phyloP scores from a whole-genome alignment of 2,329 filamentous ascomycete species.

The Pseudogymnoascus destructans region DNA sequence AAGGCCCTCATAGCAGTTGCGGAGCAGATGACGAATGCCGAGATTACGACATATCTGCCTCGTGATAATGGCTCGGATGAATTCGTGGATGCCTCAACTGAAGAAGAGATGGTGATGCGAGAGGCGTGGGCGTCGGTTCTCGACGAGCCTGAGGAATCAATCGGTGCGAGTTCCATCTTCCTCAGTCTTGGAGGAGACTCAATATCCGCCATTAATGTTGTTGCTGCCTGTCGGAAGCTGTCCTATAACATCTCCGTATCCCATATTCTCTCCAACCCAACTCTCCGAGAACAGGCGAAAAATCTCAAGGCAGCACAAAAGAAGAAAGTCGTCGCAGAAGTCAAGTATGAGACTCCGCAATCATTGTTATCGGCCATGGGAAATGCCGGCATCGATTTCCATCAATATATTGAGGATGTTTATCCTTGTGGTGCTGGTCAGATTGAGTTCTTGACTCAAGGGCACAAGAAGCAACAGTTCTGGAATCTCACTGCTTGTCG shows the following conservation, averaged over 20 bases:
- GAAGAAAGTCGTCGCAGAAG: background rate
- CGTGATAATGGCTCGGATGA: background rate
- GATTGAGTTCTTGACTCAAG: constrained; percentile 17
- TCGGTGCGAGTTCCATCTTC: constrained; percentile 26
- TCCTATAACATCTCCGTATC: background rate
- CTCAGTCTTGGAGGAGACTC: constrained; percentile 33
- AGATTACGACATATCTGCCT: background rate
- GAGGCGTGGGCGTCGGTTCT: constrained; percentile 31
- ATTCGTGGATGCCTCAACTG: constrained; percentile 13
- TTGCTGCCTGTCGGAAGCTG: background rate
- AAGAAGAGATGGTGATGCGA: constrained; percentile 20
- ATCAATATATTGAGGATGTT: constrained; percentile 14
- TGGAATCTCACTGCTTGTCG: constrained; percentile 14
- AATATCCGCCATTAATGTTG: constrained; percentile 29
- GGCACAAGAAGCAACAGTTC: constrained; percentile 12
- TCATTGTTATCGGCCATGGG: background rate
- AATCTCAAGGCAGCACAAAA: constrained; percentile 4
- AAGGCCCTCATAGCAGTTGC: background rate
- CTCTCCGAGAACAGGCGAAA: constrained; percentile 5
- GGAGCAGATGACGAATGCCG: background rate
- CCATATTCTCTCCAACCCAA: background rate
- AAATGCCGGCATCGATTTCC: background rate
- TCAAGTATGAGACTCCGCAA: background rate
- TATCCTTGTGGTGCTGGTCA: constrained; percentile 16
- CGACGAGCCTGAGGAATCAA: constrained; percentile 24